Evolutionary conservation across 805 yeast species (phyloP).

Genomic region (Ogataea neopini): DNA sequence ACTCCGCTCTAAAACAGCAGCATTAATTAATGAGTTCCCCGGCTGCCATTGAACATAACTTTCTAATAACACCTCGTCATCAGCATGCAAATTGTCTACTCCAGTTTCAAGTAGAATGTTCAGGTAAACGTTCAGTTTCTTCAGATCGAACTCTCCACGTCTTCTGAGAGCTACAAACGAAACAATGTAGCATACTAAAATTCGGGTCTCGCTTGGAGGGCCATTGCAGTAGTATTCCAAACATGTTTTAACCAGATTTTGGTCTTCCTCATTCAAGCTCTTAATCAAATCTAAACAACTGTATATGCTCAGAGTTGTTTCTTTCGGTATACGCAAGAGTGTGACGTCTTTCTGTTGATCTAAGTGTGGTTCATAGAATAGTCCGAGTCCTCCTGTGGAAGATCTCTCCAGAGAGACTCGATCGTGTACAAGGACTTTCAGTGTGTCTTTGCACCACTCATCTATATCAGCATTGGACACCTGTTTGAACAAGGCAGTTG

Average conservation of each 20-base stretch:
- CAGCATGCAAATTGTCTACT: slow-evolving; percentile 31
- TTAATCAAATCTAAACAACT: slow-evolving; percentile 26
- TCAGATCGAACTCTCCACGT: neutral
- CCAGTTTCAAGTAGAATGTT: slow-evolving; percentile 36
- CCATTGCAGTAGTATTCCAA: slow-evolving; percentile 21
- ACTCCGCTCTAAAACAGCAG: slow-evolving; percentile 12
- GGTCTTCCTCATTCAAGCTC: slow-evolving; percentile 21
- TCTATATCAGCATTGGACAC: neutral
- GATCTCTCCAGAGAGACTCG: slow-evolving; percentile 21
- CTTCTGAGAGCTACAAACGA: slow-evolving; percentile 19
- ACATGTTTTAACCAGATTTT: slow-evolving; percentile 19
- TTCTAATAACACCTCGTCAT: slow-evolving; percentile 31
- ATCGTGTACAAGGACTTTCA: slow-evolving; percentile 7
- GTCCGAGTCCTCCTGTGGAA: slow-evolving; percentile 38
- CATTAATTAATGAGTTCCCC: slow-evolving; percentile 16
- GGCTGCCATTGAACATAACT: slow-evolving; percentile 15
- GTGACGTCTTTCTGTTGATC: slow-evolving; percentile 25
- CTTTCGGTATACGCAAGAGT: slow-evolving; percentile 42
- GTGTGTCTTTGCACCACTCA: neutral
- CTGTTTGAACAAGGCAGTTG: neutral
- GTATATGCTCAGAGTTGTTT: slow-evolving; percentile 35
- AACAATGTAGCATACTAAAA: slow-evolving; percentile 28
- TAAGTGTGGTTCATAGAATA: slow-evolving; percentile 28
- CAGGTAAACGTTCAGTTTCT: slow-evolving; percentile 31
- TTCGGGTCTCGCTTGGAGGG: slow-evolving; percentile 26